phyloP scores from a whole-genome alignment of 441 rosid species.

The Erodium moschatum region DNA sequence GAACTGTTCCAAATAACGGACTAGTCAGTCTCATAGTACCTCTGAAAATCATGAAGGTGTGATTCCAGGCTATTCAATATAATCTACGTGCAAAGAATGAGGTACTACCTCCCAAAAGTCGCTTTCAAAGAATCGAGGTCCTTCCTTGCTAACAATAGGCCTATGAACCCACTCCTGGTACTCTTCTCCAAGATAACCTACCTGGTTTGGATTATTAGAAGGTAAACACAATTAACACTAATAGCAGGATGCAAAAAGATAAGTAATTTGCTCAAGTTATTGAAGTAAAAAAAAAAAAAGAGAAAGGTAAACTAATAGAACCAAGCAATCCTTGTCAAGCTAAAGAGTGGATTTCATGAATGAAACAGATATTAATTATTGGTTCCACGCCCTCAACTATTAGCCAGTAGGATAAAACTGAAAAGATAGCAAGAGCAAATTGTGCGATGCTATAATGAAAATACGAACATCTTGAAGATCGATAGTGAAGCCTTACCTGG shows the following conservation, averaged over 20 bases:
- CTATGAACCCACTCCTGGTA: constrained; percentile 45
- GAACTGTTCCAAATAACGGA: constrained; percentile 25
- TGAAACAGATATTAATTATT: background rate
- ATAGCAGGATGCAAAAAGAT: background rate
- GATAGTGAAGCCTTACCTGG: constrained; percentile 5
- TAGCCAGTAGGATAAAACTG: background rate
- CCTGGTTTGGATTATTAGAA: constrained; percentile 20
- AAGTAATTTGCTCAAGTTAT: background rate
- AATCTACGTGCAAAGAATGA: background rate
- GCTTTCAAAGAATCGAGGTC: constrained; percentile 37
- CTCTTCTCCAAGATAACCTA: constrained; percentile 44
- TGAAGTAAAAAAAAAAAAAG: background rate
- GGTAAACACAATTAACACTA: background rate
- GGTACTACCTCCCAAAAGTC: constrained; percentile 33
- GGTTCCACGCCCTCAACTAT: background rate
- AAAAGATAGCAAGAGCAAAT: background rate
- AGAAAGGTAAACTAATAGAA: background rate
- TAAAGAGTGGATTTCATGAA: background rate
- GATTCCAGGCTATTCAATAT: background rate
- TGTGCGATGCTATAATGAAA: background rate
- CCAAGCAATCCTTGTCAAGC: background rate
- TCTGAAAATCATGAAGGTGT: background rate
- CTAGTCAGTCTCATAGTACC: background rate
- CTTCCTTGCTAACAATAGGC: constrained; percentile 37
- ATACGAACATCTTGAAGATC: background rate